Base-by-base conservation (phyloP, 2,329 filamentous ascomycete genomes). In the Neurospora sp. region DNA sequence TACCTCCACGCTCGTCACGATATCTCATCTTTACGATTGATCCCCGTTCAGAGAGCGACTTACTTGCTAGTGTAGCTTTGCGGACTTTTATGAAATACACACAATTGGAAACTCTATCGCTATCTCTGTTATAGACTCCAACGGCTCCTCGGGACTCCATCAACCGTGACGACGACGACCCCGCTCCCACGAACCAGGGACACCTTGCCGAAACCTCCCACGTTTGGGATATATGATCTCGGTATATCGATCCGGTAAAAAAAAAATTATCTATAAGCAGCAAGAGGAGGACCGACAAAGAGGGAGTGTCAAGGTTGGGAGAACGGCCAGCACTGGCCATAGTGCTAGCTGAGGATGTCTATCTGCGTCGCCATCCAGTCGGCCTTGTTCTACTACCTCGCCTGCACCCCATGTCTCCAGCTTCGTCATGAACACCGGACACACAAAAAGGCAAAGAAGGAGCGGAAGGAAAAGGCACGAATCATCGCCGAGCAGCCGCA, bases 401-500 rank as follows among this genome's bases (percentile, higher is more conserved):
- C 91, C 70, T 95, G 92, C 78, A 89, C 90, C 72, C 91, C 91
- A 80, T 97, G 93, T 81, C 85, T 89, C 70, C 87, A 92, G 74
- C 86, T 90, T 72, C 85, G 86, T 68, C 87, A 91, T 78, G 89
- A 89, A 73, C 87, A 90, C 75, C 91, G 90, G 79, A 86, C 90
- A 70, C 90, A 88, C 79, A 86, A 87, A 74, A 86, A 92, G 78
- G 91, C 92, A 67, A 89, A 88, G 77, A 86, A 86, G 75, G 89
- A 91, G 72, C 85, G 89, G 70, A 83, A 87, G 74, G 87, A 91
- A 74, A 90, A 91, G 78, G 85, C 86, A 66, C 87, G 84, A 71
- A 80, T 89, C 70, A 87, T 91, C 74, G 86, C 85, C 69, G 88
- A 93, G 73, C 88, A 93, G 78, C 92, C 92, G 0, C 88, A 87